phyloP scores from a whole-genome alignment of 768 basidiomycete genomes.

The Cystoderma amianthinum region DNA sequence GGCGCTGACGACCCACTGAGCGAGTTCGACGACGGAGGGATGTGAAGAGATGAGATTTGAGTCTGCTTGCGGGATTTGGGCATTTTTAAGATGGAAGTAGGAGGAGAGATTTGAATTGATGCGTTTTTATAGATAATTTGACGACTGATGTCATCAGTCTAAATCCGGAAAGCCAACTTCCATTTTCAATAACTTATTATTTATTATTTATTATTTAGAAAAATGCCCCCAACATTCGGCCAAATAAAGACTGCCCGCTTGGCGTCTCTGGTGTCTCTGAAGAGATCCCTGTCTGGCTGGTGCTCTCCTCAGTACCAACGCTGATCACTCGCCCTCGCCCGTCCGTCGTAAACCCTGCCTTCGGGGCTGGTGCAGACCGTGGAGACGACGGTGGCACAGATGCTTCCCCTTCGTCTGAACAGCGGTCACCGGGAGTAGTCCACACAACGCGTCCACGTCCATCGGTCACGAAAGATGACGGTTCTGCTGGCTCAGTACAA shows the following conservation, averaged over 20 bases:
- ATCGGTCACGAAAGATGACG: constrained; percentile 59
- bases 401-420: background rate
- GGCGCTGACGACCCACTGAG: constrained; percentile 8
- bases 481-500: no score
- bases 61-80: constrained; percentile 15
- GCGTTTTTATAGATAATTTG: background rate
- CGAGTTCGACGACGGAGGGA: constrained; percentile 13
- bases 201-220: constrained; percentile 5
- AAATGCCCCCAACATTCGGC: constrained; percentile 16
- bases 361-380: background rate
- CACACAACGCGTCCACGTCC: constrained; percentile 57
- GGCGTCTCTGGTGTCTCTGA: background rate
- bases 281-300: constrained; percentile 4
- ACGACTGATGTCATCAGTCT: constrained; percentile 4
- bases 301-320: background rate
- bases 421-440: constrained; percentile 14
- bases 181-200: background rate
- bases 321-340: constrained; percentile 3
- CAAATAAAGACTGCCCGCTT: constrained; percentile 16
- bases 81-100: constrained; percentile 9
- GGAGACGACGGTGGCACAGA: no score
- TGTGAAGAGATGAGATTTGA: constrained; percentile 19
- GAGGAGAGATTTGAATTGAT: constrained; percentile 2
- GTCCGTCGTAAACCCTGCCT: constrained; percentile 1
- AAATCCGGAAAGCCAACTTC: background rate